Conservation (phyloP, 176 grass and related monocot species). For the Saccharum spontaneum region DNA sequence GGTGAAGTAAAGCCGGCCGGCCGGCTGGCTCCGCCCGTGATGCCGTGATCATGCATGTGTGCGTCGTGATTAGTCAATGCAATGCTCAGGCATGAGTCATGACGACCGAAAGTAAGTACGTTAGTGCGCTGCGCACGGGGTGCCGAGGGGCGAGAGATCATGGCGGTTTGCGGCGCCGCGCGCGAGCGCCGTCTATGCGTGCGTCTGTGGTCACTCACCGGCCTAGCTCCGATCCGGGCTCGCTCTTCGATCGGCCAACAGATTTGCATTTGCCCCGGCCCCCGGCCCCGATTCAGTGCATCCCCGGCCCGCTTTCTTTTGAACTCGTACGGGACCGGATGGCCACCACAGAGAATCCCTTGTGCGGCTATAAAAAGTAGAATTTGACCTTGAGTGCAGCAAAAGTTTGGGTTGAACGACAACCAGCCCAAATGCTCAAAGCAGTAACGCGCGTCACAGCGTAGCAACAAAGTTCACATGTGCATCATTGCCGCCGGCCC, state of each 20-base stretch:
- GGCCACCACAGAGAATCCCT: no score
- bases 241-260: no score
- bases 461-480: not conserved
- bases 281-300: no score
- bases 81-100: no score
- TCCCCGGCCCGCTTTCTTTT: not conserved
- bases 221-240: no score
- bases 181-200: no score
- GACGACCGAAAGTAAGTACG: not conserved
- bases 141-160: not conserved
- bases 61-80: not conserved
- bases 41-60: not conserved
- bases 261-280: no score
- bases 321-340: not conserved
- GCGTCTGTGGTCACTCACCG: no score
- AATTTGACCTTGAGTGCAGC: not conserved
- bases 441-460: not conserved
- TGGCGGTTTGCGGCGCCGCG: not conserved
- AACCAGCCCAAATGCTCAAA: not conserved
- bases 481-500: not conserved
- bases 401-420: not conserved
- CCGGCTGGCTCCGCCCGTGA: not conserved
- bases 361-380: not conserved
- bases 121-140: not conserved
- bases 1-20: not conserved